Evolutionary conservation across 1,284 basidiomycete species (phyloP), one percentile per base, ranked within the genome.

Genomic region (Butyriboletus appendiculatus): DNA sequence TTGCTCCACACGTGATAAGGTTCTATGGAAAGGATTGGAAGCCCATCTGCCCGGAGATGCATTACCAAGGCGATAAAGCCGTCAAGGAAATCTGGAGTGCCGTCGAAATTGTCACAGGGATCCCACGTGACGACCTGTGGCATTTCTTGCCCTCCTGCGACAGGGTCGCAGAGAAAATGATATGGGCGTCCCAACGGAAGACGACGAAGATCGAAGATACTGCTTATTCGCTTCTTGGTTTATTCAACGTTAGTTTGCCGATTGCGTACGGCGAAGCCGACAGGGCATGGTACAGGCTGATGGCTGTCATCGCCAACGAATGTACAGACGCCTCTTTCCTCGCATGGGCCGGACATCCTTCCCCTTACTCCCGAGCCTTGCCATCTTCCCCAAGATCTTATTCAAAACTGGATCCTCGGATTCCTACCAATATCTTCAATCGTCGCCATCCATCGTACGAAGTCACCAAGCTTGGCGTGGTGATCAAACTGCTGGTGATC

Each of bases 191-290:
- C 2, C 42, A 48, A 35, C 50, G 61, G 15, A 51, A 24, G 37
- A 65, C 61, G 16, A 59, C 47, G 12, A 61, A 51, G 41, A 44
- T 50, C 1, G 61, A 62, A 30, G 61, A 65, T 24, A 12, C 26
- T 5, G 62, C 61, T 11, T 65, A 62, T 24, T 60, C 42, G 4
- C 57, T 64, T 15, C 57, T 62, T 2, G 62, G 60, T 20, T 14
- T 64, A 14, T 64, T 62, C 43, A 48, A 61, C n/a, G 41, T 65
- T 39, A 52, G 41, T 24, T 22, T 63, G 11, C 52, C 62, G 3
- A 52, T 65, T 14, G 58, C 61, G 1, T 62, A 62, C 10, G 63
- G 63, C 0, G 63, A 65, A 26, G 61, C 41, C 15, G 48, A 63
- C 20, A 41, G 45, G 34, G 59, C 61, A 6, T 60, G 46, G 46